phyloP scores from a whole-genome alignment of 139 green algal species.

The Nannochloris sp. region DNA sequence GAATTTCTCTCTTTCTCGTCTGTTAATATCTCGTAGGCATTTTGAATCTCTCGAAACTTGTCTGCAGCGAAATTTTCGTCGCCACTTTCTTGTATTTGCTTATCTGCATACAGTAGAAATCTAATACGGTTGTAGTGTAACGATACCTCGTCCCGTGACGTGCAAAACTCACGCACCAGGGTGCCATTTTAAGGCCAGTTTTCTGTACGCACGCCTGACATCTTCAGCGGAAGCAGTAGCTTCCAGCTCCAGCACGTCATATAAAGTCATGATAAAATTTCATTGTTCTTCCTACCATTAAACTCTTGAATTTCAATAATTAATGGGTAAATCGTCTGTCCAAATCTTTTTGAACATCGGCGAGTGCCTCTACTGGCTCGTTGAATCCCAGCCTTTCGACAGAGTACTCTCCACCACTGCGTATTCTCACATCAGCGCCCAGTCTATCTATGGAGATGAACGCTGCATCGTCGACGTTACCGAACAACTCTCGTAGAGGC shows the following conservation, averaged over 20 bases:
- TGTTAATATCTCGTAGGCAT: constrained; percentile 90
- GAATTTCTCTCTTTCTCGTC: constrained; percentile 87
- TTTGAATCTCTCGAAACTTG: constrained; percentile 86
- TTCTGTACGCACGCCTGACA: constrained; percentile 67
- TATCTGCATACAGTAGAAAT: constrained; percentile 49
- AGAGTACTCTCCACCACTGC: constrained; percentile 56
- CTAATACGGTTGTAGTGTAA: background rate
- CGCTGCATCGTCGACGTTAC: constrained; percentile 50
- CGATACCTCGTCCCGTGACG: background rate
- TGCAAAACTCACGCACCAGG: constrained; percentile 21
- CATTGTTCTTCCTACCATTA: background rate
- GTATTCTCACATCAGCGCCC: constrained; percentile 80
- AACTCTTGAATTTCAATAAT: background rate
- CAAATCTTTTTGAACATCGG: background rate
- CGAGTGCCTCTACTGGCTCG: constrained; percentile 5
- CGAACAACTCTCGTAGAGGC: constrained; percentile 45
- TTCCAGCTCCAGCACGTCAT: constrained; percentile 68
- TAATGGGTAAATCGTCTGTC: background rate
- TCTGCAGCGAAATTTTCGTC: constrained; percentile 59
- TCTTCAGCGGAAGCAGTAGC: constrained; percentile 45
- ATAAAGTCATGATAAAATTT: constrained; percentile 50
- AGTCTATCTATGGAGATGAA: constrained; percentile 89
- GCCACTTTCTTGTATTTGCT: constrained; percentile 51
- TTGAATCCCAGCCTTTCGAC: constrained; percentile 75
- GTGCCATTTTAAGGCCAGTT: constrained; percentile 38